Conservation (phyloP, 176 grass and related monocot species). For the Eleusine coracana region DNA sequence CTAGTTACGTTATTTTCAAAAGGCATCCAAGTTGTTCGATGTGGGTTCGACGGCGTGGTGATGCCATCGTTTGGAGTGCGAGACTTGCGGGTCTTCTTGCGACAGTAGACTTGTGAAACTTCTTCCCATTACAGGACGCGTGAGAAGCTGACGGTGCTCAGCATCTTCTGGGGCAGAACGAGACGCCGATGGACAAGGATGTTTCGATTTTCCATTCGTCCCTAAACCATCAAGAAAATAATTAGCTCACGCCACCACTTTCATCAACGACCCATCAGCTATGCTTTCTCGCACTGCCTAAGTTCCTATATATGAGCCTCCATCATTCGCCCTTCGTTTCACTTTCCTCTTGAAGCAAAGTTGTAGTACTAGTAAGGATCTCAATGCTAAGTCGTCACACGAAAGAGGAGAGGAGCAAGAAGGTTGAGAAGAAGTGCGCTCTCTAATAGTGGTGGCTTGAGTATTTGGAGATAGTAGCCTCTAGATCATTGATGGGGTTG, state of each 20-base stretch:
- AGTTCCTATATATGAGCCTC: conserved; percentile 4
- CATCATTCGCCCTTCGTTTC: not conserved
- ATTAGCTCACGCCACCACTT: not conserved
- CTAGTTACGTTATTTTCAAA: not conserved
- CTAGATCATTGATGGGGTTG: conserved; percentile 47
- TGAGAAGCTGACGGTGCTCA: not conserved
- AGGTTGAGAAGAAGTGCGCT: not conserved
- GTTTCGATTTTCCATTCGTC: not conserved
- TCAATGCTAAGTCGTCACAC: not conserved
- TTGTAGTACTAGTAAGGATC: not conserved
- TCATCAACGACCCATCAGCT: not conserved
- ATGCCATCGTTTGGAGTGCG: not conserved
- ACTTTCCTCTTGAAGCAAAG: not conserved
- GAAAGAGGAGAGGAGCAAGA: not conserved
- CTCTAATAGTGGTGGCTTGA: not conserved
- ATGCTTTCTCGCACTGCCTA: no score
- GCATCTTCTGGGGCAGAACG: conserved; percentile 20
- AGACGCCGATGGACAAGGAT: not conserved
- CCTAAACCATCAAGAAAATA: not conserved
- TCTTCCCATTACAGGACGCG: not conserved
- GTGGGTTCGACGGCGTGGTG: not conserved
- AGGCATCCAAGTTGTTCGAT: not conserved
- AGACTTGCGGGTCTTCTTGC: not conserved
- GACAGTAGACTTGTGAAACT: not conserved
- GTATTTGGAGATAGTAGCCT: not conserved